Base-by-base conservation (phyloP, 108 stramenopile genomes). In the Aurantiochytrium sp. region DNA sequence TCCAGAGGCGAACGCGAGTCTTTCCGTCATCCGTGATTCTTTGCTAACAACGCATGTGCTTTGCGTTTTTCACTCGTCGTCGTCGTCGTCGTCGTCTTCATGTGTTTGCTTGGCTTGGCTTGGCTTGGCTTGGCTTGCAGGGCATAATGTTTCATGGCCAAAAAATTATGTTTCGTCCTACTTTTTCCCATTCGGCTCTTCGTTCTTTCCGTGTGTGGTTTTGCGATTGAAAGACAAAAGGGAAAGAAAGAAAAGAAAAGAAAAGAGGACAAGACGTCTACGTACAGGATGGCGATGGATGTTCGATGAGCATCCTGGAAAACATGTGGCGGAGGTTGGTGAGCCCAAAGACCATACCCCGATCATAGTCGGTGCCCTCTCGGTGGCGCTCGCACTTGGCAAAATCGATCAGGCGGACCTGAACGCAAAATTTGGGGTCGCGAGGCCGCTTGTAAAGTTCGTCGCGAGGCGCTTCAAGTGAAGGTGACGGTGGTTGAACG, bases 281-380 rank as follows among this genome's bases (percentile, higher is more conserved):
- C 51, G 76, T 83, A 83, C 76, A 83, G 51, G 76, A 6, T n/a
- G 76, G 49, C 10, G 76, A 45, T 19, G 76, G 49, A 47, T 83
- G 49, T 45, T 14, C 19, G 16, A 83, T 6, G 49, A 69, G 64
- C 64, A 83, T 83, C 51, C 51, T 83, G 49, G 76, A 83, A 53
- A 83, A 83, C 19, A 83, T 47, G n/a, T 83, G 19, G 25, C 76
- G 45, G 16, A 83, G 51, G 5, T 83, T 83, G 19, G 45, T 47
- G 76, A 83, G 45, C 25, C 76, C 76, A 83, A 83, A 83, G 19
- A 83, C 76, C 76, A 83, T 83, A 18, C 76, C 76, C 12, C 16
- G 18, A 53, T 83, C 76, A 28, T 28, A 83, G 76, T 12, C 51
- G 18, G 12, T 2, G 76, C 23, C 18, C 43, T 47, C 6, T 29